Conservation (phyloP, 495 filamentous ascomycete genomes). For the Xylaria longipes region DNA sequence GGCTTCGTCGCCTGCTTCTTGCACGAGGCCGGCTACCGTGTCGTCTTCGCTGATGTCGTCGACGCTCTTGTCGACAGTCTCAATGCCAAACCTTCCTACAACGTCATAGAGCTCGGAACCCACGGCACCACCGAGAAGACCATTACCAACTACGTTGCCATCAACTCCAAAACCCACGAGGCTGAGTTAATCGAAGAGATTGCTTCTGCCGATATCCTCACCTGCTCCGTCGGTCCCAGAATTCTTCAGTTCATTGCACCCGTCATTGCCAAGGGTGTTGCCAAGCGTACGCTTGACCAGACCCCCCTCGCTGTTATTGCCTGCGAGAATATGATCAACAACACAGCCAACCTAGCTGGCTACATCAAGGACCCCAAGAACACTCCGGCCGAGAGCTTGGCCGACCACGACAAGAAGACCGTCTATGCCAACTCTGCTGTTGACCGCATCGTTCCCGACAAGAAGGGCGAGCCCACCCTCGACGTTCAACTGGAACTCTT, state of each 20-base stretch:
- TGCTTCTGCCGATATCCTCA: slow-evolving; percentile 83
- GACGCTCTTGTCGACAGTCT: slow-evolving; percentile 77
- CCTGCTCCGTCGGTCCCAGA: slow-evolving; percentile 94
- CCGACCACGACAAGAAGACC: slow-evolving; percentile 67
- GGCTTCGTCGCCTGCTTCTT: slow-evolving; percentile 72
- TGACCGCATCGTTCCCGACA: slow-evolving; percentile 93
- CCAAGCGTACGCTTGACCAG: slow-evolving; percentile 67
- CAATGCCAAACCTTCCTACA: slow-evolving; percentile 76
- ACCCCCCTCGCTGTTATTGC: slow-evolving; percentile 89
- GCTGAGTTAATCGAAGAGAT: slow-evolving; percentile 83
- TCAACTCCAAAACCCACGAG: slow-evolving; percentile 89
- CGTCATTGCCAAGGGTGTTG: slow-evolving; percentile 89
- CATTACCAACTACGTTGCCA: slow-evolving; percentile 93
- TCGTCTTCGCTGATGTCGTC: slow-evolving; percentile 94
- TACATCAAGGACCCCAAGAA: slow-evolving; percentile 78
- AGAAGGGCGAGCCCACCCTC: slow-evolving; percentile 76
- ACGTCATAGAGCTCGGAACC: slow-evolving; percentile 89
- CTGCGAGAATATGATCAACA: slow-evolving; percentile 95
- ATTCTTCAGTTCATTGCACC: slow-evolving; percentile 96
- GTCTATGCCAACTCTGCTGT: slow-evolving; percentile 96
- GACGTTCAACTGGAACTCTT: slow-evolving; percentile 97
- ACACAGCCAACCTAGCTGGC: slow-evolving; percentile 80
- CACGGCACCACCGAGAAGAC: slow-evolving; percentile 80
- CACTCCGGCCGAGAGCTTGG: slow-evolving; percentile 64
- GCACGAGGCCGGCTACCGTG: slow-evolving; percentile 85